Base-by-base conservation (phyloP, 73 alveolate genomes). In the Paramecium octaurelia region DNA sequence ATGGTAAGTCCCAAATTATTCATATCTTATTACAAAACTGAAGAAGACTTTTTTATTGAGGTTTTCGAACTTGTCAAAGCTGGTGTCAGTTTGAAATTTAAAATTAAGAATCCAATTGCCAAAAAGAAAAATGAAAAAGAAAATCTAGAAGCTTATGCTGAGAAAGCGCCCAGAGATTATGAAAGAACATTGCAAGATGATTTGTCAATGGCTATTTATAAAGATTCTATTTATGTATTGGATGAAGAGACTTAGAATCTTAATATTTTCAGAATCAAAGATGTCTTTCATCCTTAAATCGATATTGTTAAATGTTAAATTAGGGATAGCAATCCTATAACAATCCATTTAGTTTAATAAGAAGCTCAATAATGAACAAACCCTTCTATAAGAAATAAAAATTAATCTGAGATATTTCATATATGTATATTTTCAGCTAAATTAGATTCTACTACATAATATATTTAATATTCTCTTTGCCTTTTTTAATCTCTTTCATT, bases 11-110 rank as follows among this genome's bases (percentile, higher is more conserved):
- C 80, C 6, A 69, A 71, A 21, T 58, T 89, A 21, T 89, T 89
- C 50, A 42, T 89, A 38, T 89, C 94, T 0, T 58, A 59, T 40
- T 70, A 89, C 10, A 77, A 64, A 27, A 21, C 87, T 14, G 64
- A 71, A 18, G 87, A 73, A 2, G 94, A 71, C 16, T 70, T 70
- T 70, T 71, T 70, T 68, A 73, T 89, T 16, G 58, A 89, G 7
- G 46, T 89, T 12, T 89, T 89, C 42, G 94, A 89, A 40, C 54
- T 89, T 11, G 60, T 43, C 16, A 89, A 89, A 71, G 94, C 89
- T 36, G 94, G 94, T n/a, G 75, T 89, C 12, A 89, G 88, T 18
- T 46, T 89, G 8, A 89, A 89, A 46, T 89, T 71, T 73, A 70
- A 73, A 50, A 71, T 89, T 23, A 83, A 89, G 14, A 88, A 89